Evolutionary conservation across 2,329 filamentous ascomycete species (phyloP).

Genomic region (Pezicula radicicola): DNA sequence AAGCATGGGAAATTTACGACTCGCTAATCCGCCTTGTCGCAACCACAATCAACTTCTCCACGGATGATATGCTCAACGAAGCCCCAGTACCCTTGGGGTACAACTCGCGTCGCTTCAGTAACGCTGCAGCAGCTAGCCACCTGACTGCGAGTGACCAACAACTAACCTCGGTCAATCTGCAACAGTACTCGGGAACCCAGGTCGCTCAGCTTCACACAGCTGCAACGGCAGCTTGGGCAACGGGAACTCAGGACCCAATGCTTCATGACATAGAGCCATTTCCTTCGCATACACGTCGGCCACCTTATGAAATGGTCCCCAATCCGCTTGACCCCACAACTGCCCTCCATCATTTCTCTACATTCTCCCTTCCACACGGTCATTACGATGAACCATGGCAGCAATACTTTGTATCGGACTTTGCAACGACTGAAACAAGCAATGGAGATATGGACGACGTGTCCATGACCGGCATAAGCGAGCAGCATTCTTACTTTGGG

Average conservation of each 20-base stretch:
- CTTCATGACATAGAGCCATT: too few relatives aligned
- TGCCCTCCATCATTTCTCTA: background rate
- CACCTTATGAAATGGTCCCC: background rate
- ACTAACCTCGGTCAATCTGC: constrained; percentile 3
- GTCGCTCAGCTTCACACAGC: background rate
- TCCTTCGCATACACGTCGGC: too few relatives aligned
- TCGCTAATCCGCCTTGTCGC: constrained; percentile 17
- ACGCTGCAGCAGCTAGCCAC: background rate
- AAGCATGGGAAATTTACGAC: constrained; percentile 25
- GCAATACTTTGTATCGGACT: constrained; percentile 2
- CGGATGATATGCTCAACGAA: constrained; percentile 15
- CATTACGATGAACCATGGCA: constrained; percentile 20
- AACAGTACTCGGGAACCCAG: constrained; percentile 5
- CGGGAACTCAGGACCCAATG: too few relatives aligned
- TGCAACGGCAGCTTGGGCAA: constrained; percentile 5
- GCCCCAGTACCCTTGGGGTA: constrained; percentile 18
- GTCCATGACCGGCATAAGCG: too few relatives aligned
- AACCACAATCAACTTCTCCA: constrained; percentile 10
- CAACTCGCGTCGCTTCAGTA: constrained; percentile 8
- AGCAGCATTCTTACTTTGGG: too few relatives aligned
- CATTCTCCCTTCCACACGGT: constrained; percentile 8
- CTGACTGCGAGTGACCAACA: background rate
- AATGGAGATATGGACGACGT: too few relatives aligned
- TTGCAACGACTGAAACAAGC: too few relatives aligned
- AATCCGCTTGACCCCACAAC: background rate